Evolutionary conservation across 495 filamentous ascomycete genomes (phyloP).

Genomic region (Melanomma pulvis-pyrius): DNA sequence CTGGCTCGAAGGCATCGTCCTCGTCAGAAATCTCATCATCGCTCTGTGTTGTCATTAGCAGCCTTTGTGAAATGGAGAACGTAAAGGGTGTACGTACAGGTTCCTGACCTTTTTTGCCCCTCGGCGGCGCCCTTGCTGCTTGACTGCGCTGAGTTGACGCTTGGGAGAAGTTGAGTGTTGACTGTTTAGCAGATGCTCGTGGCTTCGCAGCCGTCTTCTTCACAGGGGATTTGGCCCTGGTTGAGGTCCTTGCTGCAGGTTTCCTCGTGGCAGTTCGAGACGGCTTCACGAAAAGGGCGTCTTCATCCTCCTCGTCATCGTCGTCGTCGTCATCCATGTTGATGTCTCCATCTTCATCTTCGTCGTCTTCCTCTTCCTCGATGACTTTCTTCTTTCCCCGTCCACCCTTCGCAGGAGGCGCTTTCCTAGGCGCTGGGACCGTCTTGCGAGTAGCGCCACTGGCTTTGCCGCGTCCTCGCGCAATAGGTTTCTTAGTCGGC

Average conservation of each 20-base stretch:
- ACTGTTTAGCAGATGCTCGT: conserved; percentile 58
- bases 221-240: conserved; percentile 38
- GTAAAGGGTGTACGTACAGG: conserved; percentile 40
- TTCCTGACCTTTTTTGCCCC: conserved; percentile 46
- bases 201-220: conserved; percentile 53
- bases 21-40: conserved; percentile 75
- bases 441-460: conserved; percentile 48
- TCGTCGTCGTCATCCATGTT: conserved; percentile 63
- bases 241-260: conserved; percentile 48
- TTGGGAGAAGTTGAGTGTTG: conserved; percentile 72
- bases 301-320: conserved; percentile 61
- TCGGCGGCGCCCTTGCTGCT: conserved; percentile 48
- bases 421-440: conserved; percentile 46
- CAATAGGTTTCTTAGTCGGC: conserved; percentile 40
- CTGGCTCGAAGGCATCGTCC: conserved; percentile 70
- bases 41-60: conserved; percentile 51
- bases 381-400: conserved; percentile 44
- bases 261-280: conserved; percentile 53
- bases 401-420: conserved; percentile 45
- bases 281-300: conserved; percentile 56
- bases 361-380: conserved; percentile 56
- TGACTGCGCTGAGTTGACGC: conserved; percentile 47
- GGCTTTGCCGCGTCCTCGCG: conserved; percentile 55
- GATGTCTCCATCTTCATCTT: conserved; percentile 40
- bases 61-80: not conserved